Base-by-base conservation (phyloP, 352 stramenopile genomes). In the Phytopythium aichiense region DNA sequence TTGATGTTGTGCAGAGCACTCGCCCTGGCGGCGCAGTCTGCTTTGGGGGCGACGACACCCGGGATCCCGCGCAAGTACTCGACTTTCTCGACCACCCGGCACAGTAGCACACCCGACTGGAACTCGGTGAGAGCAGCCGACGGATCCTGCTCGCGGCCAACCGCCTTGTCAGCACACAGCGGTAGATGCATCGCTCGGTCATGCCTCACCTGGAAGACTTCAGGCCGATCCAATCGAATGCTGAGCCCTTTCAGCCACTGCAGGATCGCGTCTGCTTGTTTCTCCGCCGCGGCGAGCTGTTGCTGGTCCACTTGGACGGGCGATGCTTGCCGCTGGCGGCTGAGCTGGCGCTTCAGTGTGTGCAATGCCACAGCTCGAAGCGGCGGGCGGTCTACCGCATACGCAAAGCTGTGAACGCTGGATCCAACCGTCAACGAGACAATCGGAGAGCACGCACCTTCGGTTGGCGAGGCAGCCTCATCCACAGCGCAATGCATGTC, bases 1-100 rank as follows among this genome's bases (percentile, higher is more conserved):
- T 58, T 65, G 45, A 92, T 88, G 59, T 92, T 92, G 72, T 92
- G 76, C 30, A 92, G 61, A 1, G 79, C 68, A n/a, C 77, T 82
- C 11, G 83, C 77, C 67, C 76, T 85, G 38, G 72, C 72, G 45
- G 88, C 57, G 23, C 11, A 8, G 5, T 16, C 37, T 7, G 12
- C 7, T 22, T 52, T 60, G 8, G 38, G 7, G 7, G 12, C n/a
- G 7, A 60, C 37, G 4, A 60, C 54, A 7, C 83, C 83, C 49
- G 82, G 70, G 23, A 91, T 80, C 28, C 57, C 57, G n/a, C 83
- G 79, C 72, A 92, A 77, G 66, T 79, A 65, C 65, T 92, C 81
- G 9, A 88, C 72, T 22, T 79, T 84, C 48, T 92, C 79, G 11
- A 92, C 72, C 22, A 92, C 75, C n/a, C 63, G 61, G 56, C 79